Evolutionary conservation across 1,284 basidiomycete genomes (phyloP), one percentile per base, ranked within the genome.

Genomic region (Serendipita sp.): DNA sequence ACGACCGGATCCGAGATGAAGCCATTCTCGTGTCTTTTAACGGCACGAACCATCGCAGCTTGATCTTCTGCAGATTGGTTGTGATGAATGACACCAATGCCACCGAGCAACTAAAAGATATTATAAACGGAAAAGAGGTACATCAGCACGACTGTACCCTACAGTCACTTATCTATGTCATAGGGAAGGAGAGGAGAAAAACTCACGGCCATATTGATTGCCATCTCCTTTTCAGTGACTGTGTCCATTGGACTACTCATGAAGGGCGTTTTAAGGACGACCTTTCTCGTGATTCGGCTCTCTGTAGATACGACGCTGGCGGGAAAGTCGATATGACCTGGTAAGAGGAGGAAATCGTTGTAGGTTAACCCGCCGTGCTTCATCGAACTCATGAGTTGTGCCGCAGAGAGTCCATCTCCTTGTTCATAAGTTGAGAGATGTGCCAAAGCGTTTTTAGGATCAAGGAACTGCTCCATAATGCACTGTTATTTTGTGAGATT

Each of bases 181-280:
- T 38, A 61, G 66, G 32, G 50, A 38, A 38, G 12, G 38, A 38
- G 22, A 38, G 38, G 2, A 38, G 5, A 13, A 2, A 38, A 64
- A 75, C 86, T 76, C 72, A 89, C 88, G 69, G 93, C 93, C 79
- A 97, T 86, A 55, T 88, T 80, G 71, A 99, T 96, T 61, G 95
- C 95, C 94, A 99, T 99, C 69, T 94, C 86, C 66, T 82, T 84
- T 77, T 98, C 95, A 2, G 96, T 99, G 68, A 99, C 95, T 38
- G 95, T 99, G 78, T 99, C 95, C 95, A 99, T 99, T 47, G 96
- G 95, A 65, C 92, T 95, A 73, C 92, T 96, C 77, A 98, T 79
- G 77, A 99, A 96, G 0, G 96, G 95, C 0, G 94, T 94, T 77
- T 93, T 97, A 70, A 99, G 82, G 47, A 82, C 78, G 68, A 98